Evolutionary conservation across 192 early-diverging fungal species (phyloP), one percentile per base, ranked within the genome.

Genomic region (Coemansia sp.): DNA sequence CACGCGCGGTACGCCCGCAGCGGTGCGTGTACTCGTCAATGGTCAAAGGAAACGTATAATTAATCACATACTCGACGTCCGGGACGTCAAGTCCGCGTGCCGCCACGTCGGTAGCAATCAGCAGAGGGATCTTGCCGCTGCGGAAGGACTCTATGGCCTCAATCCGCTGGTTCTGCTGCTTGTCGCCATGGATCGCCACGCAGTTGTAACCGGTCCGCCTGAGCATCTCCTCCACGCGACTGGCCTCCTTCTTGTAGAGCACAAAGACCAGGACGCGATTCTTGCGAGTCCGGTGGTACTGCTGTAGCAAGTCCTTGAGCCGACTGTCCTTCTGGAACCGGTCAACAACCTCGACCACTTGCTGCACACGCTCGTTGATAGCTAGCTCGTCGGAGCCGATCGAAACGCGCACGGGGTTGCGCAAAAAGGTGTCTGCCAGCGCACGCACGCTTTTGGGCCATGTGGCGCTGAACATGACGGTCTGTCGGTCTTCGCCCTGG

Each of bases 211-310:
- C 94, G 29, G 87, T 82, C 36, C 83, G 60, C 68, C 78, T 69
- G 32, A 99, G 72, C 54, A 85, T 79, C 55, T 80, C 67, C 67
- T 97, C 94, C 9, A 97, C 68, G 17, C 91, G 82, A 10, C 83
- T 82, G 5, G 93, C 97, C 80, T 96, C 95, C 83, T 95, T 97
- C 72, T 98, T 97, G 81, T 96, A 97, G 29, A 98, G 81, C 10
- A 87, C 95, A 84, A 98, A 97, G 26, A 98, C 88, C 59, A 97
- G 82, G 42, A 96, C 88, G 53, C 90, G 86, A 83, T 94, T 94
- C 63, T 87, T 93, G 50, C 89, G 84, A 22, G 81, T 74, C 63
- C 87, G 89, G 84, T 95, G 94, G 80, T 94, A 93, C 61, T 87
- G 82, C 38, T 86, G 80, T 56, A 98, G 75, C 27, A 97, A 76